Conservation (phyloP, 768 basidiomycete species). For the Boletus patriciae region DNA sequence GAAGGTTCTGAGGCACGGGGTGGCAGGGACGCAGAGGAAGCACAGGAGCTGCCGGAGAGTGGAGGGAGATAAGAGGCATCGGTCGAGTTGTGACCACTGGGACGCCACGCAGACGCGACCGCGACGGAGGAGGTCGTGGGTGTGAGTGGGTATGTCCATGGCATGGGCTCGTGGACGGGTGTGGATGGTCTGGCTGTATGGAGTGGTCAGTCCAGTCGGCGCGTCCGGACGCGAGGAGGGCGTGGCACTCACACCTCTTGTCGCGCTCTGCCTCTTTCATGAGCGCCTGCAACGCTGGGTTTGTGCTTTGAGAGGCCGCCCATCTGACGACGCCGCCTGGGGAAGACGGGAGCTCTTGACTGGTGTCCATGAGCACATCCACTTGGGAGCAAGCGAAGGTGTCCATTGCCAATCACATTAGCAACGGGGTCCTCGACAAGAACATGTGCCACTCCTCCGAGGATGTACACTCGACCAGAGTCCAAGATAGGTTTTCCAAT, state of each 20-base stretch:
- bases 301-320: slow-evolving; percentile 28
- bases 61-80: slow-evolving; percentile 9
- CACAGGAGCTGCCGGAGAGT: slow-evolving; percentile 3
- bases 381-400: not conserved
- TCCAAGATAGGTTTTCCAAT: too few species aligned
- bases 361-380: slow-evolving; percentile 14
- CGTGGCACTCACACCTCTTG: slow-evolving; percentile 18
- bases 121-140: slow-evolving; percentile 7
- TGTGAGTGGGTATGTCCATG: slow-evolving; percentile 18
- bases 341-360: slow-evolving; percentile 6
- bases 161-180: slow-evolving; percentile 7
- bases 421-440: too few species aligned
- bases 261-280: slow-evolving; percentile 30
- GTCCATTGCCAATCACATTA: not conserved
- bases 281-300: slow-evolving; percentile 25
- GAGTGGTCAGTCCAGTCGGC: not conserved
- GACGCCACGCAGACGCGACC: slow-evolving; percentile 10
- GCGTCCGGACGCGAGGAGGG: not conserved
- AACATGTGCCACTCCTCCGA: too few species aligned
- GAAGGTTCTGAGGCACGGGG: slow-evolving; percentile 5
- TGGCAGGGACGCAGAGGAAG: slow-evolving; percentile 3
- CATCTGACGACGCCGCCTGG: slow-evolving; percentile 21
- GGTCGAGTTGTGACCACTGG: not conserved
- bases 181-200: slow-evolving; percentile 19
- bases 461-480: too few species aligned